Base-by-base conservation (phyloP, 768 basidiomycete genomes). In the Tricholoma flavovirens region DNA sequence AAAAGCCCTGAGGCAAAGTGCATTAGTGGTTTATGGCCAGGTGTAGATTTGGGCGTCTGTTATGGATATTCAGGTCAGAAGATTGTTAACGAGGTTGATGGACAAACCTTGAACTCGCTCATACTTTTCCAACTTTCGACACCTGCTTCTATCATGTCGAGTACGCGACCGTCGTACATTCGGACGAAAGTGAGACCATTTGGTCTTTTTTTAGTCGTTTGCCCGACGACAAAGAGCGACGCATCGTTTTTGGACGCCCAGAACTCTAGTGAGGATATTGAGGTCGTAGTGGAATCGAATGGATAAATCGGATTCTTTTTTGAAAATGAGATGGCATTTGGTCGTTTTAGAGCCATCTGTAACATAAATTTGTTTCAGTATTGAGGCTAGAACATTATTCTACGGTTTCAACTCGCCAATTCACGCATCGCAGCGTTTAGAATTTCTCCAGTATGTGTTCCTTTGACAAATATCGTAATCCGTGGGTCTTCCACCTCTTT, bases 1-100 rank as follows among this genome's bases (percentile, higher is more conserved):
- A 98, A 99, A 9, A 98, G 79, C 59, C 93, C 91, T 0, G 93
- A 95, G 12, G 93, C 91, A 67, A 99, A 99, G 67, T 96, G 93
- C 79, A 99, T 86, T 61, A 98, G 72, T 46, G 97, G 96, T 63
- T 90, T 87, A 63, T 93, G 84, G 9, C 94, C 96, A 21, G 88
- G 84, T 4, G 93, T 88, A 12, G 88, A 86, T 82, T 96, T 98
- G 21, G 84, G 78, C 40, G 89, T 88, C 97, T 94, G 65, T 14
- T n/a, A 1, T 33, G 42, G 5, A 29, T n/a, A 48, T 52, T 54
- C 40, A 48, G 26, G 3, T 49, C 40, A 12, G 19, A 5, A 10
- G 11, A 38, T 15, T n/a, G 17, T 12, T 29, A 32, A 19, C 50
- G 21, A 29, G 46, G 32, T 26, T 3, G 15, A 30, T 29, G n/a